Conservation (phyloP, 2,329 filamentous ascomycete genomes). For the Westerdykella aurantiaca region DNA sequence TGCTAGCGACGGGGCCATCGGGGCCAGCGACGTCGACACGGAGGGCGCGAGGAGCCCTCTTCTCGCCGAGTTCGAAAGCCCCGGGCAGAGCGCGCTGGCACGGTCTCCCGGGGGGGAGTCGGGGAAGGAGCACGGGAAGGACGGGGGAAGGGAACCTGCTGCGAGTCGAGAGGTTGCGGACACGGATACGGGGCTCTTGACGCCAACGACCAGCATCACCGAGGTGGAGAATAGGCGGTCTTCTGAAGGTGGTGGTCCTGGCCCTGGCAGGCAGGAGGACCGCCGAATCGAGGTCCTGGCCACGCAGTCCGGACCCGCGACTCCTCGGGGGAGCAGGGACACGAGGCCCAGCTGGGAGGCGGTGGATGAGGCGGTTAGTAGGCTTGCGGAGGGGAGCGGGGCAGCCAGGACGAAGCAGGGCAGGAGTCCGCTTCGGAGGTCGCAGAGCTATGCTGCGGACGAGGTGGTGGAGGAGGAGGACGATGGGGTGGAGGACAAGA, state of each 20-base stretch:
- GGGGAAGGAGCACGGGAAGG: constrained; percentile 3
- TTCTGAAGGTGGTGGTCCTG: no score
- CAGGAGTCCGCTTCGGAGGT: no score
- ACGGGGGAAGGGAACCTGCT: constrained; percentile 11
- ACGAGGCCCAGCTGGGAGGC: constrained; percentile 34
- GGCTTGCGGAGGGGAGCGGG: constrained; percentile 23
- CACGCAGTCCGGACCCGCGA: constrained; percentile 42
- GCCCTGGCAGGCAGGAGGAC: constrained; percentile 9
- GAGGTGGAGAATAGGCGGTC: no score
- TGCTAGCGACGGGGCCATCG: constrained; percentile 14
- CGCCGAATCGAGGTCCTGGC: constrained; percentile 27
- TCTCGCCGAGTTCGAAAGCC: constrained; percentile 16
- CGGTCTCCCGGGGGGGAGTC: no score
- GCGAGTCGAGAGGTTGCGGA: background rate
- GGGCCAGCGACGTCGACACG: constrained; percentile 26
- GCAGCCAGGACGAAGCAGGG: constrained; percentile 3
- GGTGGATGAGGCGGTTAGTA: constrained; percentile 30
- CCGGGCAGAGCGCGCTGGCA: no score
- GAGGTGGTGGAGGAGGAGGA: no score
- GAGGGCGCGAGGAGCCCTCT: constrained; percentile 30
- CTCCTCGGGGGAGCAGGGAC: constrained; percentile 40
- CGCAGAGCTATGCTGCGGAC: no score
- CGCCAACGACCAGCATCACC: constrained; percentile 7
- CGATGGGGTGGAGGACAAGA: no score
- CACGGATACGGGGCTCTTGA: constrained; percentile 7